Base-by-base conservation (phyloP, 2,329 filamentous ascomycete species). In the Bipolaris zeicola region DNA sequence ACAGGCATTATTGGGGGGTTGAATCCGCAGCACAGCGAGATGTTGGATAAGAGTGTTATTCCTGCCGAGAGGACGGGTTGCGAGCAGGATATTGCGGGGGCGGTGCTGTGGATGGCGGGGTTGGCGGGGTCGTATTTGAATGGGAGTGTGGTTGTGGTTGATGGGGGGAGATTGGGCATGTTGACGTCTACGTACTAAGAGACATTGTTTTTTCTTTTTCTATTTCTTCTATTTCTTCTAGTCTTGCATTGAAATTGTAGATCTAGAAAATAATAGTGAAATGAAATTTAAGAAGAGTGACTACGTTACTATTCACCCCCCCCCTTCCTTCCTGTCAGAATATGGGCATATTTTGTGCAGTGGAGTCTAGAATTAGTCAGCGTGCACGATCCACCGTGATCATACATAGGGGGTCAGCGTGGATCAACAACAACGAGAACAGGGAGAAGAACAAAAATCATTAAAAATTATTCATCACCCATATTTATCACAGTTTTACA, bases 121-220 rank as follows among this genome's bases (percentile, higher is more conserved):
- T 77, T 82, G 59, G 87, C 87, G 2, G 88, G 88, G 0, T 84
- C 83, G 3, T 90, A 88, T 70, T 78, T 84, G 64, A 90, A 89
- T 71, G 88, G 87, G 2, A 82, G 82, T 57, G 80, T 87, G 14
- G 75, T 89, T 44, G 74, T 89, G 6, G 78, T 85, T 0, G 88
- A 90, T 69, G 87, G 87, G 46, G 87, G 87, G 1, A 79, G 86
- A 55, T 68, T 90, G 46, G 78, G 79, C 26, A 81, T 77, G 14
- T 79, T 87, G 60, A 84, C 86, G 26, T 80, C 81, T 13, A 81
- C 81, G 3, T 86, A 16, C 16, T 16, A 16, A 16, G 16, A 16
- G 16, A 16, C 16, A 16, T 16, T 16, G 16, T 16, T 16, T 16
- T 16, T 16, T 16, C 16, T 16, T 16, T 26, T 24, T 38, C 33